Evolutionary conservation across 2,329 filamentous ascomycete genomes (phyloP).

Genomic region (Phialemoniopsis sp.): DNA sequence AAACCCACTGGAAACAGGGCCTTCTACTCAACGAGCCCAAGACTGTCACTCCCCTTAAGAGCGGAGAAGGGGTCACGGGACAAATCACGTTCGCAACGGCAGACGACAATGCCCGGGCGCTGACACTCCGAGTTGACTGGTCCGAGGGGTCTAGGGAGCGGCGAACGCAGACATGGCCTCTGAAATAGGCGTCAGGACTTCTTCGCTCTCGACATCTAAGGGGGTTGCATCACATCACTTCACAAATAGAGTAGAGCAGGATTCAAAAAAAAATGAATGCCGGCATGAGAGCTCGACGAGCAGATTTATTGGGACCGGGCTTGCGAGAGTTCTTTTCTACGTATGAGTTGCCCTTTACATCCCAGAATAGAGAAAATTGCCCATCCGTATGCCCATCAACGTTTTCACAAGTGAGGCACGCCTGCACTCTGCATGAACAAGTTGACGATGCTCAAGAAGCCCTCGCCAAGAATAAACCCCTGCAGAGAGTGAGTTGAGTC

Average conservation of each 20-base stretch:
- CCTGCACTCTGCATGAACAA: conserved; percentile 68
- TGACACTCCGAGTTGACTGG: conserved; percentile 65
- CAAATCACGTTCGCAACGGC: conserved; percentile 67
- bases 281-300: too few species aligned
- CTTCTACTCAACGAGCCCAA: conserved; percentile 66
- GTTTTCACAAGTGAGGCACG: conserved; percentile 10
- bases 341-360: too few species aligned
- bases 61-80: conserved; percentile 58
- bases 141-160: conserved; percentile 33
- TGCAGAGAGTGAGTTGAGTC: conserved; percentile 17
- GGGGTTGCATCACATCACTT: too few species aligned
- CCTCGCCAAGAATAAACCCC: conserved; percentile 90
- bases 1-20: conserved; percentile 90
- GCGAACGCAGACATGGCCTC: conserved; percentile 43
- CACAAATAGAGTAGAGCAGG: too few species aligned
- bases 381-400: too few species aligned
- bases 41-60: conserved; percentile 38
- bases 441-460: conserved; percentile 88
- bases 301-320: too few species aligned
- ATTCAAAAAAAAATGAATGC: too few species aligned
- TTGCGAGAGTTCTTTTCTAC: too few species aligned
- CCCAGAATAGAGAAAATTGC: too few species aligned
- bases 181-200: too few species aligned
- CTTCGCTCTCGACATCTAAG: too few species aligned
- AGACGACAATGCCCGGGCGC: conserved; percentile 62